Evolutionary conservation across 2,329 filamentous ascomycete species (phyloP), one percentile per base, ranked within the genome.

Genomic region (Colletotrichum camelliae): DNA sequence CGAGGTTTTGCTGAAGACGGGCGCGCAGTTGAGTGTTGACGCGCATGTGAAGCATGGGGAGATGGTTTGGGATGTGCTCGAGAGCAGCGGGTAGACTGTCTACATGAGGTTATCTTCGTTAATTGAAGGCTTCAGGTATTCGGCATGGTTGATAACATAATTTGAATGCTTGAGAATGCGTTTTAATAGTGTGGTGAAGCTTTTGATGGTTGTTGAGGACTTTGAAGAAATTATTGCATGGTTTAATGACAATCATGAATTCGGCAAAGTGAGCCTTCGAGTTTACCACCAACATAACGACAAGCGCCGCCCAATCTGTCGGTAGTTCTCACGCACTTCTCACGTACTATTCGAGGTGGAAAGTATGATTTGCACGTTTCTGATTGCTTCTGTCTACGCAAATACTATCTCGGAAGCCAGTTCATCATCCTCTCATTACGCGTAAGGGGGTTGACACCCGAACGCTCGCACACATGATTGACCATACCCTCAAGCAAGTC

Each of bases 51-150:
- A 77, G 58, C 72, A 78, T 6, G 77, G 71, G n/a, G 81, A 79
- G 8, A 77, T 79, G 68, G 74, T 67, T 10, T 86, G 85, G 85
- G 80, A 79, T 52, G 82, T 86, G 7, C 78, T 85, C 29, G 85
- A 86, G 77, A 75, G 70, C 6, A 73, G 70, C 27, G 55, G 27
- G 18, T 67, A 21, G 43, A 21, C n/a, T 7, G 5, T 48, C n/a
- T 21, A 7, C n/a, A 48, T 48, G 21, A 2, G 43, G 43, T 12
- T n/a, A 13, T 21, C 4, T 21, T 52, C 43, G n/a, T 12, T 2
- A 24, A 52, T 21, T 6, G 43, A 24, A 52, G 6, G 43, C 1
- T 52, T 21, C n/a, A 24, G 21, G 43, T n/a, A 52, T 52, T 52
- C 10, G 13, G 6, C 2, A 12, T 52, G n/a, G 0, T 52, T 21